Evolutionary conservation across 768 basidiomycete species (phyloP), one percentile per base, ranked within the genome.

Genomic region (Naganishia friedmannii): DNA sequence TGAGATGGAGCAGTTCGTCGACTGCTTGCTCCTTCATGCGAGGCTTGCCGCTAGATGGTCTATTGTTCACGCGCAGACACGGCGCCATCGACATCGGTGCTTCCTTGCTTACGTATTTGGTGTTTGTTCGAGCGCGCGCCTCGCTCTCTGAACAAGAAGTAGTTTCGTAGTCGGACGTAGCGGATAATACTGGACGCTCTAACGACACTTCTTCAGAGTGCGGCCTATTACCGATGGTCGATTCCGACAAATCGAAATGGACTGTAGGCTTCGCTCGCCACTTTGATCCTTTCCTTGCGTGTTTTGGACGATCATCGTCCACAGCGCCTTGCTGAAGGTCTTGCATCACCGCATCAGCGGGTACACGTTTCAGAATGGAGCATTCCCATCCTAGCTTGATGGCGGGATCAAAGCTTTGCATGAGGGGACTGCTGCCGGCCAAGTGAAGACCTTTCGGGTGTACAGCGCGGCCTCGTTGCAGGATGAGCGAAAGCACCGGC

Each of bases 1-100:
- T 96, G 69, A 97, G 84, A 80, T 96, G 93, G 60, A 98, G 82
- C 29, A 96, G 85, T 82, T 98, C 94, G 78, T 98, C 94, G 2
- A 98, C 94, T 13, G 92, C 93, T 81, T 98, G 93, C 77, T 94
- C 92, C 68, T 91, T 73, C 70, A 76, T 79, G 29, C 78, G 55
- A 17, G n/a, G 34, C 21, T n/a, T 17, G 13, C 45, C 32, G 17
- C 21, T 19, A 7, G 66, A 12, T 17, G 6, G 7, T 9, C 7
- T 10, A 7, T 45, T 34, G 26, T n/a, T 46, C 4, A 23, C 23
- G 17, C 34, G 57, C 17, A 26, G 15, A 23, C n/a, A 51, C 1
- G 48, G 19, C 6, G 48, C 21, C 1, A 15, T 46, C 21, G 45
- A 46, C 21, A 17, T 4, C 21, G 21, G 5, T 3, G 8, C 15